Percentiles rank a stretch among this genome's conserved stretches.
These are phyloP conservation scores for Powellomyces hirtus DNA, from an alignment of 192 early-diverging fungal species.

Conservation along the genomic window DNA sequence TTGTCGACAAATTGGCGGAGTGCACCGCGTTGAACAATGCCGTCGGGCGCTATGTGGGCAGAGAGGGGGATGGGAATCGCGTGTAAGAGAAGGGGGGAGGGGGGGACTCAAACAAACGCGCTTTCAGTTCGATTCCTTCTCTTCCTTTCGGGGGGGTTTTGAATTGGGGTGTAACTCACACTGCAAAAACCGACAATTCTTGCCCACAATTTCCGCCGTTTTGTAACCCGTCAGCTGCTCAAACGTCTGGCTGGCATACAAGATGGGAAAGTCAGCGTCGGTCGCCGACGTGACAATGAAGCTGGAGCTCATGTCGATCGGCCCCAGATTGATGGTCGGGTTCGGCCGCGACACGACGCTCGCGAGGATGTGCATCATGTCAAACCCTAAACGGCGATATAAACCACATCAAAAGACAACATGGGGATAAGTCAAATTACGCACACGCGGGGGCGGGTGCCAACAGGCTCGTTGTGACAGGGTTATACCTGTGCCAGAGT, in stretches of 20 bases:
- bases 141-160: no score
- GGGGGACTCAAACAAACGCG: neutral
- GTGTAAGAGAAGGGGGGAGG: no score
- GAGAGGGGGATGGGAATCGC: neutral
- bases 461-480: neutral
- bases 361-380: slow-evolving; percentile 40
- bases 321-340: slow-evolving; percentile 57
- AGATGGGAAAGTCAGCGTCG: slow-evolving; percentile 51
- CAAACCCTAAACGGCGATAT: slow-evolving; percentile 27
- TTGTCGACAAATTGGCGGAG: slow-evolving; percentile 57
- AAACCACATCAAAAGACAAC: neutral
- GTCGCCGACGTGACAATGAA: slow-evolving; percentile 59
- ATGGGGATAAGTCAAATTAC: neutral
- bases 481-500: neutral
- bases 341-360: slow-evolving; percentile 48
- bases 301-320: slow-evolving; percentile 60
- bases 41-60: slow-evolving; percentile 36
- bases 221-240: slow-evolving; percentile 53
- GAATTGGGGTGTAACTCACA: no score
- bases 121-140: no score
- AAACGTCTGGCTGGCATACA: slow-evolving; percentile 58
- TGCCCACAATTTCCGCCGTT: slow-evolving; percentile 30
- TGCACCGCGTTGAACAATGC: slow-evolving; percentile 49
- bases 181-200: slow-evolving; percentile 45
- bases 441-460: neutral